Conservation (phyloP, 257 asterid species). For the Ehretia macrophylla region DNA sequence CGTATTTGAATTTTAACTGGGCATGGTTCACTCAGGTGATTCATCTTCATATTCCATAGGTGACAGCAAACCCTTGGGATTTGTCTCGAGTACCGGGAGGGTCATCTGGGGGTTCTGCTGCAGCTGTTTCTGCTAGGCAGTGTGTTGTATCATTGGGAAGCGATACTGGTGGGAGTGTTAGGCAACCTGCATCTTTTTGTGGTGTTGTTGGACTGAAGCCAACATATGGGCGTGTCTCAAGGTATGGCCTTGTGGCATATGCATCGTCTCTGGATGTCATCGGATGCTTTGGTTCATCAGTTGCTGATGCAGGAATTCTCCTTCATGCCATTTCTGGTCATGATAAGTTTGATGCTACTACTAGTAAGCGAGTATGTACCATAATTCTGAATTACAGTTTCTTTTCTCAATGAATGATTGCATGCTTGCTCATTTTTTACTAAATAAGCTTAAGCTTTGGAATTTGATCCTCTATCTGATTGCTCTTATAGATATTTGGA, state of each 20-base stretch:
- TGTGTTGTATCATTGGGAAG: slow-evolving; percentile 94
- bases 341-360: slow-evolving; percentile 90
- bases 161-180: slow-evolving; percentile 98
- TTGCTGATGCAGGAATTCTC: slow-evolving; percentile 90
- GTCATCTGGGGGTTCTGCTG: slow-evolving; percentile 97
- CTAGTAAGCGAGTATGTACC: slow-evolving; percentile 59
- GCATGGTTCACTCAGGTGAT: slow-evolving; percentile 62
- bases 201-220: slow-evolving; percentile 97
- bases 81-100: slow-evolving; percentile 97
- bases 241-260: slow-evolving; percentile 97
- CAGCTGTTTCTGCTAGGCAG: slow-evolving; percentile 95
- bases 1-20: slow-evolving; percentile 34
- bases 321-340: slow-evolving; percentile 72
- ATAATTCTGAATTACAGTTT: background rate
- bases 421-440: background rate
- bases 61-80: slow-evolving; percentile 99
- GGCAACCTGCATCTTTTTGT: slow-evolving; percentile 97
- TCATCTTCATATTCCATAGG: slow-evolving; percentile 76
- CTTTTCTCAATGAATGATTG: background rate
- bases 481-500: background rate
- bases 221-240: slow-evolving; percentile 96
- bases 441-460: background rate
- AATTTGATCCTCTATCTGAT: background rate
- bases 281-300: slow-evolving; percentile 98
- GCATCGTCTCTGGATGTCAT: slow-evolving; percentile 96